Evolutionary conservation across 2,329 filamentous ascomycete genomes (phyloP).

Genomic region (Fusarium nisikadoi): DNA sequence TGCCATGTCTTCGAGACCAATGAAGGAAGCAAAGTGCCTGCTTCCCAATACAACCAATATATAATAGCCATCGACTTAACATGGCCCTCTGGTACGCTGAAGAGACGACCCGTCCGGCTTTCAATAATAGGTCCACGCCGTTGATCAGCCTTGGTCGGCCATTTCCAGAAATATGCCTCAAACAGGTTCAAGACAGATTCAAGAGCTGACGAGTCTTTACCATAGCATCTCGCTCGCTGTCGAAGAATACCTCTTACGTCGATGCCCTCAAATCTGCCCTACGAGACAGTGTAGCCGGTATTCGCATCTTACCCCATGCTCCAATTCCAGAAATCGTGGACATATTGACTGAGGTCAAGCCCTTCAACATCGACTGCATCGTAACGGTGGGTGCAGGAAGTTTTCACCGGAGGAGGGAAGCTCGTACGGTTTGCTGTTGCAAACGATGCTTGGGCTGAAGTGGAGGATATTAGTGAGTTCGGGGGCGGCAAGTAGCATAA

Average conservation of each 20-base stretch:
- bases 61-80: background rate
- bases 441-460: background rate
- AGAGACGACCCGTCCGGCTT: background rate
- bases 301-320: conserved; percentile 18
- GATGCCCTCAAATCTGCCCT: background rate
- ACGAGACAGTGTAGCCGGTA: background rate
- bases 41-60: no score
- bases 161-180: conserved; percentile 1
- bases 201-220: background rate
- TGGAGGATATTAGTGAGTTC: background rate
- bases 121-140: background rate
- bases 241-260: background rate
- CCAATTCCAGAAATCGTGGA: conserved; percentile 8
- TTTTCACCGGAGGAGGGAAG: conserved; percentile 10
- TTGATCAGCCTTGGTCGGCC: background rate
- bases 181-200: background rate
- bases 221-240: conserved; percentile 4
- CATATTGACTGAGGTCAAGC: conserved; percentile 1
- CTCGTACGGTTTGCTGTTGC: conserved; percentile 2
- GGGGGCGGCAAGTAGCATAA: conserved; percentile 13
- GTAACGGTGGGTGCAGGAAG: conserved; percentile 19
- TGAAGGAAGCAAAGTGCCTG: no score
- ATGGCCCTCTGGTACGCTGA: background rate
- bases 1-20: background rate
- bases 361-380: conserved; percentile 11